Conservation (phyloP, 805 yeast species). For the Ogataea salicorniae region DNA sequence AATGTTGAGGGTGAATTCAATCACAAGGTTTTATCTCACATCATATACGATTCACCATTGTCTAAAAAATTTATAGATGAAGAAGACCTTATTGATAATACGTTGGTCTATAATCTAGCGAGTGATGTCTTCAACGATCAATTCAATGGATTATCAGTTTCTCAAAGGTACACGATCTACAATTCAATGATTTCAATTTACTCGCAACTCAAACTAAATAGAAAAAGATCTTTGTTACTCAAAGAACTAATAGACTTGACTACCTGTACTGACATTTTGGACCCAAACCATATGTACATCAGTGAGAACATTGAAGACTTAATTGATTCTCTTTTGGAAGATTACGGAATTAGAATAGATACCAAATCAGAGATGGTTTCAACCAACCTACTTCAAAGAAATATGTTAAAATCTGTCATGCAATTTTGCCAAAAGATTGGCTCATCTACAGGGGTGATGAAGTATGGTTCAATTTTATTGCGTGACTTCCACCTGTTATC, state of each 20-base stretch:
- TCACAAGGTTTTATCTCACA: slow-evolving; percentile 34
- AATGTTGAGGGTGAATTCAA: slow-evolving; percentile 46
- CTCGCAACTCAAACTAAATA: slow-evolving; percentile 48
- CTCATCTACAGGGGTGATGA: slow-evolving; percentile 39
- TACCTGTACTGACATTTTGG: slow-evolving; percentile 8
- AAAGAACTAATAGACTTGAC: slow-evolving; percentile 57
- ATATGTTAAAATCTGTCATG: slow-evolving; percentile 41
- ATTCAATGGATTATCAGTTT: slow-evolving; percentile 39
- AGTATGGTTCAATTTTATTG: slow-evolving; percentile 49
- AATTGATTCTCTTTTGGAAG: slow-evolving; percentile 43
- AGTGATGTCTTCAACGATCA: slow-evolving; percentile 41
- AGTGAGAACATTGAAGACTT: slow-evolving; percentile 13
- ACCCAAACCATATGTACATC: slow-evolving; percentile 6
- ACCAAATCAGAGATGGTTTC: not conserved
- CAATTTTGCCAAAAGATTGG: slow-evolving; percentile 47
- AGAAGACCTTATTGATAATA: slow-evolving; percentile 16
- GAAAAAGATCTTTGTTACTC: slow-evolving; percentile 69
- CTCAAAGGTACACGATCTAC: slow-evolving; percentile 58
- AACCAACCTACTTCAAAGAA: slow-evolving; percentile 29
- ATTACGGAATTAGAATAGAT: slow-evolving; percentile 43
- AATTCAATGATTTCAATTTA: slow-evolving; percentile 63
- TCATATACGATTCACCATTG: slow-evolving; percentile 37
- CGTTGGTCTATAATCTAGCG: slow-evolving; percentile 46
- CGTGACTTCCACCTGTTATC: slow-evolving; percentile 52
- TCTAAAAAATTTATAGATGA: not conserved